phyloP scores from a whole-genome alignment of 2,329 filamentous ascomycete genomes.

The Ophiobolus disseminans region DNA sequence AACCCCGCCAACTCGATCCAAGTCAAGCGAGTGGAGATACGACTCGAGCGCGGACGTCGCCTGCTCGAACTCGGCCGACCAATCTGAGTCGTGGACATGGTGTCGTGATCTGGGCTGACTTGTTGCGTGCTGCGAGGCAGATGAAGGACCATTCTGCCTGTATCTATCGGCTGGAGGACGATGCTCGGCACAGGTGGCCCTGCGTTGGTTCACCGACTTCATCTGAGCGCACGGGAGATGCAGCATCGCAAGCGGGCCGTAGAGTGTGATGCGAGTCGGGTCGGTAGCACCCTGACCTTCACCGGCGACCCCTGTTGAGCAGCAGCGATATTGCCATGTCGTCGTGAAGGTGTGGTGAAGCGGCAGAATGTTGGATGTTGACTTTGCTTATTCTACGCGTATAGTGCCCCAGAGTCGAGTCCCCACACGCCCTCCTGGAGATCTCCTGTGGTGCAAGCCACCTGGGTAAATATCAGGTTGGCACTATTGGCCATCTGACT shows the following conservation, averaged over 20 bases:
- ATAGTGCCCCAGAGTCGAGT: conserved; percentile 29
- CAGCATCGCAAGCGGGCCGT: conserved; percentile 30
- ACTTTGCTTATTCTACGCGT: conserved; percentile 22
- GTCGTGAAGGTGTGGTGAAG: conserved; percentile 4
- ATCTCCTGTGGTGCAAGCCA: conserved; percentile 29
- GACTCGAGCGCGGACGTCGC: conserved; percentile 29
- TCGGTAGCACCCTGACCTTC: conserved; percentile 11
- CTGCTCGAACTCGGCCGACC: conserved; percentile 13
- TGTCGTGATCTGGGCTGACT: conserved; percentile 20
- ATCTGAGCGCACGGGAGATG: conserved; percentile 19
- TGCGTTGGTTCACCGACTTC: conserved; percentile 23
- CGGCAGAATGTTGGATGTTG: conserved; percentile 8
- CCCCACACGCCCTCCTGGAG: conserved; percentile 21
- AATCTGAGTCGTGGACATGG: conserved; percentile 13
- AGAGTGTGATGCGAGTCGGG: conserved; percentile 9
- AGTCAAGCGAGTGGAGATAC: conserved; percentile 28
- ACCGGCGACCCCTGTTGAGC: conserved; percentile 8
- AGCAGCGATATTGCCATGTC: conserved; percentile 25
- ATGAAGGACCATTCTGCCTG: conserved; percentile 16
- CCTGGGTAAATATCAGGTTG: conserved; percentile 17
- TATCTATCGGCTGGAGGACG: conserved; percentile 12
- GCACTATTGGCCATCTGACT: conserved; percentile 24
- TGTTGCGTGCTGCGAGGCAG: conserved; percentile 17
- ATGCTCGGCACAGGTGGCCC: conserved; percentile 17
- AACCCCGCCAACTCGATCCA: conserved; percentile 22